Conservation (phyloP, 2,329 filamentous ascomycete species). For the Colletotrichum euphorbiae region DNA sequence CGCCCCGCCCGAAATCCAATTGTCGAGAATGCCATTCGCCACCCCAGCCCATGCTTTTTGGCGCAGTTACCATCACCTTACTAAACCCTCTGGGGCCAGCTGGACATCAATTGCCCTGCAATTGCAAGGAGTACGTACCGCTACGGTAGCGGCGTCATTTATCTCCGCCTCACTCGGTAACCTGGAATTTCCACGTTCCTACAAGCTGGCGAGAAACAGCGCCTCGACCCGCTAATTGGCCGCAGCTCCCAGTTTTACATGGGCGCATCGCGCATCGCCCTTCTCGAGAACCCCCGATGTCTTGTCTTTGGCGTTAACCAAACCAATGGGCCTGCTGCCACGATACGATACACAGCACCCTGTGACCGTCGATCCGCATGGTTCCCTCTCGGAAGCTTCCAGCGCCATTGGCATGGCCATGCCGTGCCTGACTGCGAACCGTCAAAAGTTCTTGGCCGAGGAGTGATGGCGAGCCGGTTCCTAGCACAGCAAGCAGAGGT, state of each 20-base stretch:
- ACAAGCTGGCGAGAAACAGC: conserved; percentile 25
- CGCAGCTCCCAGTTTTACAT: conserved; percentile 21
- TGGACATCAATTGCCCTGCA: not conserved
- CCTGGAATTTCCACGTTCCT: conserved; percentile 32
- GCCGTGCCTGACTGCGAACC: not conserved
- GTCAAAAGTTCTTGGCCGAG: not conserved
- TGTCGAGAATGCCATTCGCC: conserved; percentile 40
- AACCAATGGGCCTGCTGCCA: not conserved
- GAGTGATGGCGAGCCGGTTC: too few species aligned
- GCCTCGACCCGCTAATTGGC: conserved; percentile 38
- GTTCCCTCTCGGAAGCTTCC: conserved; percentile 16
- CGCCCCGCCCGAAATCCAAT: conserved; percentile 35
- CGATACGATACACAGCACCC: conserved; percentile 1
- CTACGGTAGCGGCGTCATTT: conserved; percentile 16
- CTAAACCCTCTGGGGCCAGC: not conserved
- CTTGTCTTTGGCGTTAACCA: not conserved
- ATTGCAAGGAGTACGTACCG: conserved; percentile 10
- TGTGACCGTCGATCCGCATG: conserved; percentile 14
- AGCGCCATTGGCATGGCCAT: not conserved
- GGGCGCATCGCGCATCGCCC: conserved; percentile 24
- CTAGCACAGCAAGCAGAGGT: not conserved
- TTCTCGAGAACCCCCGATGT: not conserved
- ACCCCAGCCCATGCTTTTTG: conserved; percentile 9
- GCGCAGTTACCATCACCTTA: not conserved
- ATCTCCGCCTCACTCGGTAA: conserved; percentile 30